Conservation (phyloP, 192 early-diverging fungal species). For the Geosiphon pyriformis region DNA sequence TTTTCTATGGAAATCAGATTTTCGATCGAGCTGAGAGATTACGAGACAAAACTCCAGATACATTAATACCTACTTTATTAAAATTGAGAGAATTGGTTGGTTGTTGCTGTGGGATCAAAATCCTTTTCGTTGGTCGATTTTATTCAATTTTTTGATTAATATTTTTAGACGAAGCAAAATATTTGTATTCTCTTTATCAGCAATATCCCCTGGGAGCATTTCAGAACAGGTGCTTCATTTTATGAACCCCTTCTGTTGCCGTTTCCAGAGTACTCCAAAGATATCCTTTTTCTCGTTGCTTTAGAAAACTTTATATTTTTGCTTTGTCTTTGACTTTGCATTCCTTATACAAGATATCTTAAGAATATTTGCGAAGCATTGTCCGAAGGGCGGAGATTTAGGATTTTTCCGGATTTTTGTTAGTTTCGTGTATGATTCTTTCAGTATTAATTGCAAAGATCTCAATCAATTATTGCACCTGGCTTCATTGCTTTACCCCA, state of each 20-base stretch:
- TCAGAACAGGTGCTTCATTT: constrained; percentile 60
- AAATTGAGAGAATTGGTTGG: constrained; percentile 65
- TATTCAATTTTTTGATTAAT: background rate
- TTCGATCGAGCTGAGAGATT: constrained; percentile 80
- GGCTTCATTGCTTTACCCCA: constrained; percentile 73
- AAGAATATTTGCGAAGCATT: constrained; percentile 66
- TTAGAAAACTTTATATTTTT: background rate
- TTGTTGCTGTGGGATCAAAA: background rate
- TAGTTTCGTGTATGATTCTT: constrained; percentile 76
- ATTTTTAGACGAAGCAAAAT: constrained; percentile 40
- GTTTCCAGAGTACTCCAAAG: constrained; percentile 72
- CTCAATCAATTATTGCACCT: constrained; percentile 84
- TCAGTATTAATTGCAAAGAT: constrained; percentile 73
- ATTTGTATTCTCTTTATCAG: constrained; percentile 71
- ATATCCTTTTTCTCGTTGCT: constrained; percentile 20
- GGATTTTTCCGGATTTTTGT: constrained; percentile 70
- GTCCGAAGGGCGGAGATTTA: constrained; percentile 51
- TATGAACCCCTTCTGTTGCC: constrained; percentile 59
- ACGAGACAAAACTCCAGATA: constrained; percentile 55
- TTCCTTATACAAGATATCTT: constrained; percentile 46
- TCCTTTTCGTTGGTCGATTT: background rate
- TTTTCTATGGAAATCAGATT: constrained; percentile 41
- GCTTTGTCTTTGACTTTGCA: background rate
- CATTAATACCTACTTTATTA: constrained; percentile 63
- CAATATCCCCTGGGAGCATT: constrained; percentile 71